phyloP scores from a whole-genome alignment of 75 land plant genomes.

The Isoetes taiwanensis region DNA sequence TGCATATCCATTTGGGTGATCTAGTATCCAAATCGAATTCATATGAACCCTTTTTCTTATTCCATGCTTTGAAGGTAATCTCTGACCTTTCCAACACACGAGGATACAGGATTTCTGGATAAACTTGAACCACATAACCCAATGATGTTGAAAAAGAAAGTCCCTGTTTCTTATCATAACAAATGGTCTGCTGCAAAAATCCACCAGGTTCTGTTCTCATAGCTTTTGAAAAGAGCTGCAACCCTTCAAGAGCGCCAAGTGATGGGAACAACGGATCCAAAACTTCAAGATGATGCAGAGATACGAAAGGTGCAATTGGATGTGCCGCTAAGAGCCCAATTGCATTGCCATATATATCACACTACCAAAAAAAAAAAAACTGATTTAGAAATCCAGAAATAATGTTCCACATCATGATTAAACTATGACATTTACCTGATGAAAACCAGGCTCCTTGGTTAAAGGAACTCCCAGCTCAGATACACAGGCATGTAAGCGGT shows the following conservation, averaged over 20 bases:
- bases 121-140: conserved; percentile 68
- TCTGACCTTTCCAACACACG: conserved; percentile 43
- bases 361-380: conserved; percentile 29
- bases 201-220: conserved; percentile 39
- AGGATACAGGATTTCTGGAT: conserved; percentile 34
- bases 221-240: conserved; percentile 33
- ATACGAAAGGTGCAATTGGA: conserved; percentile 61
- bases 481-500: conserved; percentile 52
- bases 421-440: conserved; percentile 18
- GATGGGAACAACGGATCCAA: conserved; percentile 50
- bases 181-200: conserved; percentile 45
- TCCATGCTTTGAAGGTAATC: conserved; percentile 46
- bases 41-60: conserved; percentile 11
- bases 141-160: conserved; percentile 45
- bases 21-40: conserved; percentile 62
- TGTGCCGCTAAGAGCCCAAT: conserved; percentile 62
- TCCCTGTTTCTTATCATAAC: conserved; percentile 17
- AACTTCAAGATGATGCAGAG: conserved; percentile 62
- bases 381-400: not conserved
- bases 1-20: conserved; percentile 31
- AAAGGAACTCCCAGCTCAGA: conserved; percentile 53
- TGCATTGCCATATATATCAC: conserved; percentile 59
- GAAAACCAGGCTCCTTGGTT: conserved; percentile 32
- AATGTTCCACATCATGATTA: not conserved
- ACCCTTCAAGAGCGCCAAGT: conserved; percentile 32